Evolutionary conservation across 345 rosid genomes (phyloP).

Genomic region (Eucalyptus coolabah): DNA sequence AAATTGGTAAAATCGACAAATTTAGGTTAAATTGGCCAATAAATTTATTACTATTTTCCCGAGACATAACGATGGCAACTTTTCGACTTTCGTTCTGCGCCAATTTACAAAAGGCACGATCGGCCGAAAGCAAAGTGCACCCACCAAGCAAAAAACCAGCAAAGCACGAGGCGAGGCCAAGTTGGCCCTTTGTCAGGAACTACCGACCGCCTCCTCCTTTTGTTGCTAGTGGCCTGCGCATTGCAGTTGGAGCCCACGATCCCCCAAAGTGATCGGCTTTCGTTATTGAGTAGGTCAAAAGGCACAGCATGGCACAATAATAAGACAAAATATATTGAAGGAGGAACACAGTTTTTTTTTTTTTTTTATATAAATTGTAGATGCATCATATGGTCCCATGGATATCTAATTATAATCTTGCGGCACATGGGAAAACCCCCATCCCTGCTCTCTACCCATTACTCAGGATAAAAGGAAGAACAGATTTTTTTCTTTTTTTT

Average conservation of each 20-base stretch:
- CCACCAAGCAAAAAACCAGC: background rate
- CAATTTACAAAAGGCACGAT: background rate
- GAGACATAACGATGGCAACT: background rate
- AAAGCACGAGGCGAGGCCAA: background rate
- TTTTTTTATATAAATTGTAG: background rate
- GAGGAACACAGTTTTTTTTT: background rate
- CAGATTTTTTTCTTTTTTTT: too few species aligned
- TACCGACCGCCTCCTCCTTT: background rate
- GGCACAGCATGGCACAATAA: background rate
- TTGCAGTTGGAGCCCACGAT: background rate
- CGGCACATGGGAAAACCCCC: background rate
- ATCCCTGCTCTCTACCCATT: background rate
- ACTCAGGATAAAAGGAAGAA: background rate
- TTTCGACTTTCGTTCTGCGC: background rate
- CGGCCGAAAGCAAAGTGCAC: background rate
- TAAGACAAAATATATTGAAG: background rate
- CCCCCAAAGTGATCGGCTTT: background rate
- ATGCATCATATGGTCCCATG: background rate
- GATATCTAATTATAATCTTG: background rate
- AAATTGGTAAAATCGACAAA: background rate
- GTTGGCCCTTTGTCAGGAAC: background rate
- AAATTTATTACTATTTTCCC: background rate
- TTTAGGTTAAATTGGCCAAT: background rate
- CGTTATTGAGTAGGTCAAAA: background rate
- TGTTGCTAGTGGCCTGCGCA: background rate